Base-by-base conservation (phyloP, 2,329 filamentous ascomycete species). In the Beauveria pseudobassiana region DNA sequence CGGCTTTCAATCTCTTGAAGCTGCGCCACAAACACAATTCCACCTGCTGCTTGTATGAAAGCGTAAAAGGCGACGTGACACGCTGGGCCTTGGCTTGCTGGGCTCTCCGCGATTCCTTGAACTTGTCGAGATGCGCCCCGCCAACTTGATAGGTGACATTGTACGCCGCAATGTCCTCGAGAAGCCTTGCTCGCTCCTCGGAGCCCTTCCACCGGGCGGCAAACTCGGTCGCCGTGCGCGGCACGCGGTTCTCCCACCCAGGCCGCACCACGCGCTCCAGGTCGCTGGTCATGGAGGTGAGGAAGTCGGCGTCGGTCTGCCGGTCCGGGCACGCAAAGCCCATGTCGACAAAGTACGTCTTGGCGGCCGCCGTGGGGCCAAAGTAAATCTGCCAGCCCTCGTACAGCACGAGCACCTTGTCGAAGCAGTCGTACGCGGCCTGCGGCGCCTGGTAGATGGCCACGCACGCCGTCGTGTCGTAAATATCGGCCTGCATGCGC, bases 221-320 rank as follows among this genome's bases (percentile, higher is more conserved):
- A 38, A 38, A 38, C 34, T 38, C 34, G 34, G 5, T 14, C 5
- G 34, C 34, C 34, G 34, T 38, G 1, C 34, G 34, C 34, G 34
- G 34, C 34, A 38, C 70, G 14, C 61, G 64, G 50, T 66, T 64
- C 57, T 73, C 68, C 24, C 65, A 70, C 0, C 71, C 72, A 3
- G 66, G 65, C 45, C 63, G 68, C n/a, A 71, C 63, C 48, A 68
- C 62, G 42, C 72, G 70, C 59, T 73, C 72, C 12, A 63, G 62
- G 8, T 68, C 68, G 40, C 68, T 72, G 3, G 78, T 80, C 20
- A 82, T 75, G 3, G 78, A 77, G 3, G 89, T 91, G 55, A 92
- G 74, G 74, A 91, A 91, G 70, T 91, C 89, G 1, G 88, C 85
- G 1, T 88, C 90, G 0, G 88, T 91, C 67, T 87, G 77, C 46